Conservation (phyloP, 805 yeast genomes). For the Lipomyces yamadae region DNA sequence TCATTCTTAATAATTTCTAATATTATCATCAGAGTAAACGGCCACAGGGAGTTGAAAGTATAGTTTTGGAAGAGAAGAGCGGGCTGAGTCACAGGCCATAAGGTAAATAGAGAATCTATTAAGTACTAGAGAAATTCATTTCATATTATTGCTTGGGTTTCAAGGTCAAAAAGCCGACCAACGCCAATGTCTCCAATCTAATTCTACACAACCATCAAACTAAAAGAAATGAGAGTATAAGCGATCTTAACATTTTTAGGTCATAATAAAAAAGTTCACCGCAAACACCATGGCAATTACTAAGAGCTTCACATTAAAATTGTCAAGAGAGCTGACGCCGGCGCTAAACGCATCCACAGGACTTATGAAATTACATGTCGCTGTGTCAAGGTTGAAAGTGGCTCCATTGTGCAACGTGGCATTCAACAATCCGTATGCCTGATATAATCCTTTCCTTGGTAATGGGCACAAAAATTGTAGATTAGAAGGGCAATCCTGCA, state of each 20-base stretch:
- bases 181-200: neutral
- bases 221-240: neutral
- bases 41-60: too few species aligned
- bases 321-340: neutral
- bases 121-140: too few species aligned
- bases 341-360: slow-evolving; percentile 20
- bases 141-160: too few species aligned
- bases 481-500: slow-evolving; percentile 79
- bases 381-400: slow-evolving; percentile 6
- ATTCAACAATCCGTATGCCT: slow-evolving; percentile 32
- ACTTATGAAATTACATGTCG: slow-evolving; percentile 27
- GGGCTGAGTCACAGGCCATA: too few species aligned
- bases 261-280: neutral
- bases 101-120: too few species aligned
- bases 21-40: too few species aligned
- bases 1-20: too few species aligned
- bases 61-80: too few species aligned
- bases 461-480: slow-evolving; percentile 78
- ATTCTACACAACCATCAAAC: neutral
- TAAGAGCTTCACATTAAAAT: neutral
- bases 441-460: slow-evolving; percentile 32
- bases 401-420: slow-evolving; percentile 13
- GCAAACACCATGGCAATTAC: neutral
- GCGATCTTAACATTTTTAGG: too few species aligned
- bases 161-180: too few species aligned